Evolutionary conservation across 768 basidiomycete genomes (phyloP), one percentile per base, ranked within the genome.

Genomic region (Pisolithus orientalis): DNA sequence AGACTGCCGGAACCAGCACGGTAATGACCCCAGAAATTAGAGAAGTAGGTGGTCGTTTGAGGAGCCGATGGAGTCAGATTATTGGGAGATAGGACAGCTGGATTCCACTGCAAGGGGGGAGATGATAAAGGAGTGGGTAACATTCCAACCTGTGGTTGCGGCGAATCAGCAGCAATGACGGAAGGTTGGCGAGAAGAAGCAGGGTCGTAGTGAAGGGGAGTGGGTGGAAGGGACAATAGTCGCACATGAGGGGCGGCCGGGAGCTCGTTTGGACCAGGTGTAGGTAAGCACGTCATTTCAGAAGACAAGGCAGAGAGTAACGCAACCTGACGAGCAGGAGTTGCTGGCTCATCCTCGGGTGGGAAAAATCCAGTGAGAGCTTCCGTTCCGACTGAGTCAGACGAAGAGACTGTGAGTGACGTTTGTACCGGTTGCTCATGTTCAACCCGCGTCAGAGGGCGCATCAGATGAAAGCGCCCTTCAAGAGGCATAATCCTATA

Each of bases 381-480:
- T 27, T 60, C 54, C 32, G 62, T 56, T 39, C 46, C 55, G 28
- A 57, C 27, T 59, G 58, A 52, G 61, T 69, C 47, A 37, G 52
- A 29, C 44, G 58, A 57, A 16, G 44, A 44, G 16, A 13, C 21
- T 11, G 54, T 54, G 16, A 52, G 31, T 17, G 42, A 37, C 9
- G 39, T 24, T 27, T 53, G 44, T 31, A 34, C 27, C 39, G 51
- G 53, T 32, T 47, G 54, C 34, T 46, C 54, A 53, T 25, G 61
- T 49, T 67, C 63, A 13, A 54, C 64, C 49, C 53, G 64, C 24
- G 59, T 61, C 44, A 50, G 57, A 29, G 68, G 66, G 51, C 85
- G 81, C 76, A 96, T 87, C 59, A 97, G 74, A 63, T 95, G 92
- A 51, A 94, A 76, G 44, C 94, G 84, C 5, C 94, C 94, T 53